Conservation (phyloP, 768 basidiomycete species). For the Boletus fagicola region DNA sequence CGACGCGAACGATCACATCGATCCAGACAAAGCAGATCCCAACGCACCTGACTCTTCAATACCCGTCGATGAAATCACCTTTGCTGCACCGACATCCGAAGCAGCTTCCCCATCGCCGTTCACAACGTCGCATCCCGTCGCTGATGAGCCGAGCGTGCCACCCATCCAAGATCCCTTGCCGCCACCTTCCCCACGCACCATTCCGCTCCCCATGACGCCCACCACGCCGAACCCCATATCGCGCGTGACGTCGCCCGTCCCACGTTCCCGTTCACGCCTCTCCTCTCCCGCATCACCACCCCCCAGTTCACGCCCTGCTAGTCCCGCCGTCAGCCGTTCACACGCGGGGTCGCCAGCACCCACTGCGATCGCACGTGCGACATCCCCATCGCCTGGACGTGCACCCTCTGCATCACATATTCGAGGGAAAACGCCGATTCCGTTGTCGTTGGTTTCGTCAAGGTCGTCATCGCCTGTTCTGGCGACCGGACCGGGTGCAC, state of each 20-base stretch:
- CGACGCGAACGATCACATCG: conserved; percentile 3
- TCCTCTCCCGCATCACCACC: conserved; percentile 30
- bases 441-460: conserved; percentile 36
- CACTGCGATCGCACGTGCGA: conserved; percentile 2
- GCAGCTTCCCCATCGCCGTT: neutral
- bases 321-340: conserved; percentile 25
- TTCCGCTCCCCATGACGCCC: conserved; percentile 29
- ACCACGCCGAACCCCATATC: conserved; percentile 26
- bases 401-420: conserved; percentile 3
- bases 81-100: conserved; percentile 14
- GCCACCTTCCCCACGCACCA: conserved; percentile 20
- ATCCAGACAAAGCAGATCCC: conserved; percentile 9
- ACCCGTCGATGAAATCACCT: conserved; percentile 24
- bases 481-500: conserved; percentile 29
- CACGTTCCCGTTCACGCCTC: conserved; percentile 36
- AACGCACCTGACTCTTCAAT: conserved; percentile 16
- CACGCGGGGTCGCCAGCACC: conserved; percentile 27
- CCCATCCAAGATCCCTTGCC: conserved; percentile 5
- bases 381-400: conserved; percentile 15
- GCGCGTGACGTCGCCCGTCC: conserved; percentile 15
- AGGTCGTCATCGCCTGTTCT: conserved; percentile 38
- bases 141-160: conserved; percentile 11
- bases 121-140: neutral
- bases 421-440: conserved; percentile 15
- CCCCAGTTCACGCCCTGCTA: conserved; percentile 31